These are phyloP conservation scores for Coprinopsis cinerea DNA, from an alignment of 768 basidiomycete species.

Conservation along the genomic window DNA sequence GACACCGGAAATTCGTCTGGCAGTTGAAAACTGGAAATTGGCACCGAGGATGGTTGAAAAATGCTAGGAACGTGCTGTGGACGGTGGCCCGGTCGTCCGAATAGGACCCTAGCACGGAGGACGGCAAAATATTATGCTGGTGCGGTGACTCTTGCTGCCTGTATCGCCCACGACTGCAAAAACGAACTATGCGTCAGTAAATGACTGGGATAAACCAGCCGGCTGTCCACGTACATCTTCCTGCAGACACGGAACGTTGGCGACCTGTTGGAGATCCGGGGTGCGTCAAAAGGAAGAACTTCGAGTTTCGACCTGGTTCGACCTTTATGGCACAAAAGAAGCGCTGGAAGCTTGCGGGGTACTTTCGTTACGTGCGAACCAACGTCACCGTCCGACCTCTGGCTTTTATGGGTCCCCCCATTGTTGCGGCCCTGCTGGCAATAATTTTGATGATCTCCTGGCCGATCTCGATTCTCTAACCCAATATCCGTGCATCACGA, in stretches of 20 bases:
- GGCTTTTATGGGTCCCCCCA: neutral
- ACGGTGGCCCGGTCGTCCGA: neutral
- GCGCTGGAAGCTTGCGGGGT: neutral
- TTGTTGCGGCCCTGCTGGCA: neutral
- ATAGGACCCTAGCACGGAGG: neutral
- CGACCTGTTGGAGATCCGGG: conserved; percentile 4
- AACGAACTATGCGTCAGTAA: neutral
- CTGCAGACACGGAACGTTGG: neutral
- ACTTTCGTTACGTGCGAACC: neutral
- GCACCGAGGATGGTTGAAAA: neutral
- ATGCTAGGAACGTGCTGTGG: neutral
- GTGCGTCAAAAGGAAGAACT: neutral
- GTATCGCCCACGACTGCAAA: neutral
- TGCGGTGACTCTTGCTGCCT: too few relatives aligned
- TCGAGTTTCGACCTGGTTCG: neutral
- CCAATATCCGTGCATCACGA: neutral
- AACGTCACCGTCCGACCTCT: neutral
- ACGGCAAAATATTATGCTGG: too few relatives aligned
- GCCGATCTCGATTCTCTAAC: too few relatives aligned
- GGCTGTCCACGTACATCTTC: neutral
- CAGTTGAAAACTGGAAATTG: neutral
- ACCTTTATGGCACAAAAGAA: neutral
- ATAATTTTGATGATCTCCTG: neutral
- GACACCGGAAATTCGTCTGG: neutral
- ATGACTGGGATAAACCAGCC: neutral